Base-by-base conservation (phyloP, 495 filamentous ascomycete genomes). In the Cairneyella variabilis region DNA sequence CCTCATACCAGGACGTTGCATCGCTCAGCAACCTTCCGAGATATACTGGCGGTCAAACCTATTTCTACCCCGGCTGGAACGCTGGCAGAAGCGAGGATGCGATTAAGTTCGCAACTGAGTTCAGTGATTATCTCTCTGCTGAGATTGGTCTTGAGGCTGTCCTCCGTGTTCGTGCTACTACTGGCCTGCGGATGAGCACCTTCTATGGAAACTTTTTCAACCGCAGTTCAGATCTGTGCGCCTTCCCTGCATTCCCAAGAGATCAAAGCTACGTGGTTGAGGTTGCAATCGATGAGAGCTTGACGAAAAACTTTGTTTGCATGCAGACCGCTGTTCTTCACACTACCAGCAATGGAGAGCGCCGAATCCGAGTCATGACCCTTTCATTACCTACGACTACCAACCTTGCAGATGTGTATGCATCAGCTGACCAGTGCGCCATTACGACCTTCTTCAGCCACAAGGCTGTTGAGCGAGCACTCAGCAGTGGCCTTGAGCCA, bases 201-300 rank as follows among this genome's bases (percentile, higher is more conserved):
- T 98, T 98, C 75, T 98, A 97, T 70, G 93, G 93, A 56, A 98
- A 98, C 70, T 98, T 98, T 72, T 98, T 98, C 79, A 98, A 97
- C 71, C 82, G 93, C 51, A 91, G 86, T 64, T 96, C 90, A 16
- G 95, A 98, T 71, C 84, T 98, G 43, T 97, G 92, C 65, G 92
- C 92, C 20, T 97, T 97, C 78, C 92, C 92, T 1, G 93, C 95
- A 4, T 97, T 98, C 76, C 93, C 93, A 17, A 83, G 93, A 64
- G 93, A 98, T 64, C 93, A 98, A 64, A 88, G 86, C 41, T 98
- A 97, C 65, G 93, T 97, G n/a, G 93, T 98, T 30, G 93, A 98
- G 65, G 95, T 98, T 48, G 92, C 93, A 7, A 97, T 98, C 56
- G 93, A 98, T 67, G 93, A 98, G 71, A 89, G 83, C 30, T 74